Evolutionary conservation across 2,329 filamentous ascomycete species (phyloP).

Genomic region (Xylariaceae sp.): DNA sequence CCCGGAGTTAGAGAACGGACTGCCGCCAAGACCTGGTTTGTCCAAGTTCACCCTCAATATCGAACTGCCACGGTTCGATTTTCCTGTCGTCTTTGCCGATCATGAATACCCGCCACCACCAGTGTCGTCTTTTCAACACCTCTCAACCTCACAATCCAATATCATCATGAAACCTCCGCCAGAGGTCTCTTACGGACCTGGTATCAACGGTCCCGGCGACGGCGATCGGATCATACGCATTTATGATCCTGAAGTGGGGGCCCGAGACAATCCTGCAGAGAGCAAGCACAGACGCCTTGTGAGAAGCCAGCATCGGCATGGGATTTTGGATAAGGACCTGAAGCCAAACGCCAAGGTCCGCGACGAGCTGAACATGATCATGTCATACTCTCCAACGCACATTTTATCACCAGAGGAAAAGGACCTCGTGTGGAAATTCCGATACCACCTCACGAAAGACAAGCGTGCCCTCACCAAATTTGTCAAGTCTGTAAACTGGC

Average conservation of each 20-base stretch:
- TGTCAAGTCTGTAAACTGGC: slow-evolving; percentile 96
- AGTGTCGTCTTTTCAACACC: slow-evolving; percentile 69
- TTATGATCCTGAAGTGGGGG: slow-evolving; percentile 90
- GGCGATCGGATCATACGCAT: slow-evolving; percentile 70
- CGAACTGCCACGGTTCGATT: slow-evolving; percentile 92
- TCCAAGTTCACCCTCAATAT: slow-evolving; percentile 79
- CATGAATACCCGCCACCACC: slow-evolving; percentile 86
- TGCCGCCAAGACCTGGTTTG: slow-evolving; percentile 45
- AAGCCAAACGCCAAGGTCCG: slow-evolving; percentile 95
- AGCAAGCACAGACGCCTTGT: slow-evolving; percentile 91
- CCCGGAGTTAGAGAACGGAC: slow-evolving; percentile 34
- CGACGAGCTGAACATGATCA: slow-evolving; percentile 87
- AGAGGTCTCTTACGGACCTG: slow-evolving; percentile 85
- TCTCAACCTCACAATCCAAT: slow-evolving; percentile 62
- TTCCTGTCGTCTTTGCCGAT: slow-evolving; percentile 92
- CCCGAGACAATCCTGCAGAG: slow-evolving; percentile 88
- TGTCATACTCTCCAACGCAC: slow-evolving; percentile 91
- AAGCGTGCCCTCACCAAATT: slow-evolving; percentile 94
- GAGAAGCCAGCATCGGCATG: slow-evolving; percentile 83
- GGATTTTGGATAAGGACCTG: slow-evolving; percentile 90
- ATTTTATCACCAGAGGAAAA: slow-evolving; percentile 86
- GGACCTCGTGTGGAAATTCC: slow-evolving; percentile 95
- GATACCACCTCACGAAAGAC: slow-evolving; percentile 89
- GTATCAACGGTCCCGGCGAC: slow-evolving; percentile 69
- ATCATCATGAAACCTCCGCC: slow-evolving; percentile 76